A percentile compares a stretch with the other conserved stretches of the same genome.
These are phyloP conservation scores for Backusella circina DNA, from an alignment of 192 early-diverging fungal genomes.

Conservation along the genomic window DNA sequence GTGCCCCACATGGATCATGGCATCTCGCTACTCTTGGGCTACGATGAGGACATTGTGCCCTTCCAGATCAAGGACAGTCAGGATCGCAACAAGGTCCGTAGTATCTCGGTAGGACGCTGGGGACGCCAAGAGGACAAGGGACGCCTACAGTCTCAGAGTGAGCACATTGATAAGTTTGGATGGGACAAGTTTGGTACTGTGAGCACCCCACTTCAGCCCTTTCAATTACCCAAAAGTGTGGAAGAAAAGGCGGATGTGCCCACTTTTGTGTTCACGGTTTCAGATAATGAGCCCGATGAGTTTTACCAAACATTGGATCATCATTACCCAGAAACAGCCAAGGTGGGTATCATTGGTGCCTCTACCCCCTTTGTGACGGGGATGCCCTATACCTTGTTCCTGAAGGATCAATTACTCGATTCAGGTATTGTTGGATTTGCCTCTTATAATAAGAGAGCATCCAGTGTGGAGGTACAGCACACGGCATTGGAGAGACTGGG, in stretches of 20 bases:
- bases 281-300: constrained; percentile 52
- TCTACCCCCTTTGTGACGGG: constrained; percentile 57
- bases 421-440: constrained; percentile 49
- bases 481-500: constrained; percentile 41
- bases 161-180: constrained; percentile 23
- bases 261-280: constrained; percentile 34
- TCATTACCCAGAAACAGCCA: constrained; percentile 35
- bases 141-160: constrained; percentile 16
- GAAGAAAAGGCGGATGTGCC: not conserved
- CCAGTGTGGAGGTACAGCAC: constrained; percentile 27
- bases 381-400: constrained; percentile 46
- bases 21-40: constrained; percentile 21
- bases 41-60: constrained; percentile 14
- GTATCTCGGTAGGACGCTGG: constrained; percentile 36
- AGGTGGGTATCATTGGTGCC: constrained; percentile 44
- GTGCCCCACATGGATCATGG: constrained; percentile 24
- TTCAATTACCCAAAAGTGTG: not conserved
- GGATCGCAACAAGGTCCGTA: constrained; percentile 17
- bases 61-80: constrained; percentile 22
- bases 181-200: constrained; percentile 29
- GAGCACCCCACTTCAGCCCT: constrained; percentile 11
- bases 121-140: constrained; percentile 24
- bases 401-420: constrained; percentile 36
- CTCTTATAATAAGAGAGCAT: not conserved
- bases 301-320: constrained; percentile 47